Evolutionary conservation across 2,329 filamentous ascomycete species (phyloP).

Genomic region (Cercospora zeae-maydis): DNA sequence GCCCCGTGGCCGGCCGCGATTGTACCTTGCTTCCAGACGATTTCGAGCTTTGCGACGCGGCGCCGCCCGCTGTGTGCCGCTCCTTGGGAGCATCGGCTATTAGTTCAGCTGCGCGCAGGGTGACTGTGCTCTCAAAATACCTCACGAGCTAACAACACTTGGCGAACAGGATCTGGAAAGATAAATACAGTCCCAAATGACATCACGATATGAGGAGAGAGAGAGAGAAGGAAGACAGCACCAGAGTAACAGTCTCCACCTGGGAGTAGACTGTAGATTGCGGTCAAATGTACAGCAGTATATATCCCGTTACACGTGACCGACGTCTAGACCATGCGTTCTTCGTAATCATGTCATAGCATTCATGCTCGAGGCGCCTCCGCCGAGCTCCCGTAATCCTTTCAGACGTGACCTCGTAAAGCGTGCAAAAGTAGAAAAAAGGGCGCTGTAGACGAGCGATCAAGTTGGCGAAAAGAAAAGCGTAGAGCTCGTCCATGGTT

Average conservation of each 20-base stretch:
- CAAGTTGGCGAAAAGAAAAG: slow-evolving; percentile 2
- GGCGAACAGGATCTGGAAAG: slow-evolving; percentile 85
- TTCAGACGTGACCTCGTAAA: neutral
- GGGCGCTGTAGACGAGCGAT: neutral
- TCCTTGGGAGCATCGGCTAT: slow-evolving; percentile 1
- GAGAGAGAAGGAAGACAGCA: neutral
- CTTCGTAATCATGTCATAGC: slow-evolving; percentile 5
- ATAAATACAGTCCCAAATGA: slow-evolving; percentile 65
- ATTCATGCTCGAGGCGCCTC: slow-evolving; percentile 14
- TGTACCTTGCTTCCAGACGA: slow-evolving; percentile 1
- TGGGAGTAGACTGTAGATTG: neutral
- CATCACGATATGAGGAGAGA: neutral
- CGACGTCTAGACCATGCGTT: neutral
- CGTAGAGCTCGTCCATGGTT: slow-evolving; percentile 10
- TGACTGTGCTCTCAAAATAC: neutral
- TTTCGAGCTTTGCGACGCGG: slow-evolving; percentile 1
- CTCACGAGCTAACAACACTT: slow-evolving; percentile 8
- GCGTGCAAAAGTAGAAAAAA: neutral
- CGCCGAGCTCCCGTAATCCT: slow-evolving; percentile 8
- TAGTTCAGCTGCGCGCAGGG: slow-evolving; percentile 2
- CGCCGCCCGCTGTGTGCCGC: slow-evolving; percentile 1
- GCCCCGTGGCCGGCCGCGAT: neutral
- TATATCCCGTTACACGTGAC: slow-evolving; percentile 1
- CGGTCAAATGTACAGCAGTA: slow-evolving; percentile 7
- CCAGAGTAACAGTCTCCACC: neutral